Percentiles rank a stretch among this genome's conserved stretches.
Evolutionary conservation across 176 grass and related monocot species (phyloP).

Genomic region (Zoysia pacifica): DNA sequence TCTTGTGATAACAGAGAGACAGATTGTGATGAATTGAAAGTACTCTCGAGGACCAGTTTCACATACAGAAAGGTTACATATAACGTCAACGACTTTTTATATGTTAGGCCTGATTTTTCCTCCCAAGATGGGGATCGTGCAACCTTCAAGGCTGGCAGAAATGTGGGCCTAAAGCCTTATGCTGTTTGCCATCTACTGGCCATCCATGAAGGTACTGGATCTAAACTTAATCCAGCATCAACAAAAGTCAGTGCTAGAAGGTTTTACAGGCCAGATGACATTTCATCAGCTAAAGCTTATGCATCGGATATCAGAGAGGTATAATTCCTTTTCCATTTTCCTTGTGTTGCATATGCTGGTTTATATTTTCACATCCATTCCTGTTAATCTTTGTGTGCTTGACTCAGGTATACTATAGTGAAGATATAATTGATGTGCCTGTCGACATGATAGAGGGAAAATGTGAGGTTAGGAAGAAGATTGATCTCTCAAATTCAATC

Average conservation of each 20-base stretch:
- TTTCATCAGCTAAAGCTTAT: constrained; percentile 86
- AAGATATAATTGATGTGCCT: constrained; percentile 73
- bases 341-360: constrained; percentile 21
- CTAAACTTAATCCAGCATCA: constrained; percentile 61
- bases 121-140: constrained; percentile 55
- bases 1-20: constrained; percentile 70
- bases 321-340: constrained; percentile 16
- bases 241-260: constrained; percentile 77
- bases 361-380: constrained; percentile 12
- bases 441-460: constrained; percentile 84
- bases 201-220: constrained; percentile 44
- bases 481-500: constrained; percentile 59
- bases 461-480: constrained; percentile 87
- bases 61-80: constrained; percentile 61
- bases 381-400: constrained; percentile 42
- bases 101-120: constrained; percentile 79
- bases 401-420: constrained; percentile 90
- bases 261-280: constrained; percentile 95
- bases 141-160: constrained; percentile 80
- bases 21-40: constrained; percentile 59
- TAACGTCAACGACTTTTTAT: constrained; percentile 74
- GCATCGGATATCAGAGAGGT: constrained; percentile 96
- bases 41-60: constrained; percentile 67
- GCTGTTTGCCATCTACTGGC: constrained; percentile 76
- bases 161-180: constrained; percentile 91